Conservation (phyloP, 2,329 filamentous ascomycete genomes). For the Aureobasidium mangrovei region DNA sequence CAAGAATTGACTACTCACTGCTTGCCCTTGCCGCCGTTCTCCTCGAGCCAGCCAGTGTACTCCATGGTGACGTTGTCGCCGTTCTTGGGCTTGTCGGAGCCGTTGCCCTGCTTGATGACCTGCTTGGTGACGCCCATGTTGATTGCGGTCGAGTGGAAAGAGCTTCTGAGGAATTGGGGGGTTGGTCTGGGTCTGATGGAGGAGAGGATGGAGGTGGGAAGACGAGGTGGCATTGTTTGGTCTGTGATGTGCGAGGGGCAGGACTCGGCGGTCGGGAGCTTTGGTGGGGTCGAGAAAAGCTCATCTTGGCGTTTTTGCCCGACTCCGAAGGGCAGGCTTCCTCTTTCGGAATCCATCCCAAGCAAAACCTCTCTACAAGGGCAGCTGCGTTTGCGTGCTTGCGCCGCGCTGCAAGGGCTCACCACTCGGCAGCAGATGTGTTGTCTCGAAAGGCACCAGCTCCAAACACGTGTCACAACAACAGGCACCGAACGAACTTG, state of each 20-base stretch:
- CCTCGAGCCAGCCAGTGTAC: slow-evolving; percentile 83
- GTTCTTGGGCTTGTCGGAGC: slow-evolving; percentile 48
- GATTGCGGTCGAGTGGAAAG: slow-evolving; percentile 10
- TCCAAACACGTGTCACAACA: too few species aligned
- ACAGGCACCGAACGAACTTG: too few species aligned
- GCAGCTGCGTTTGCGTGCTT: too few species aligned
- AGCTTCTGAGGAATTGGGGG: slow-evolving; percentile 8
- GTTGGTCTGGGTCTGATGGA: slow-evolving; percentile 11
- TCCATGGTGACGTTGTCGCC: slow-evolving; percentile 77
- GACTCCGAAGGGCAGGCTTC: too few species aligned
- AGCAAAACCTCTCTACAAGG: too few species aligned
- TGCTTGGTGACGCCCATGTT: slow-evolving; percentile 58
- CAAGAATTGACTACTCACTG: slow-evolving; percentile 50
- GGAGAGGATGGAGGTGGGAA: slow-evolving; percentile 10
- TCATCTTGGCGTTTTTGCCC: not conserved
- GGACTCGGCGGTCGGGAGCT: not conserved
- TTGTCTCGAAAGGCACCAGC: too few species aligned
- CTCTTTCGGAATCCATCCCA: too few species aligned
- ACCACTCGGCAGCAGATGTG: too few species aligned
- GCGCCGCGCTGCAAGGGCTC: too few species aligned
- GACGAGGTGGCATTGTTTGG: slow-evolving; percentile 5
- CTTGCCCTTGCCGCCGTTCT: slow-evolving; percentile 56
- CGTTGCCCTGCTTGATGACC: slow-evolving; percentile 52
- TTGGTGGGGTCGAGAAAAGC: not conserved
- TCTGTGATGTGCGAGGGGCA: slow-evolving; percentile 8